Percentiles rank a stretch among this genome's conserved stretches.
Conservation (phyloP, 2,329 filamentous ascomycete genomes). For the Davidsoniella neocaledoniae region DNA sequence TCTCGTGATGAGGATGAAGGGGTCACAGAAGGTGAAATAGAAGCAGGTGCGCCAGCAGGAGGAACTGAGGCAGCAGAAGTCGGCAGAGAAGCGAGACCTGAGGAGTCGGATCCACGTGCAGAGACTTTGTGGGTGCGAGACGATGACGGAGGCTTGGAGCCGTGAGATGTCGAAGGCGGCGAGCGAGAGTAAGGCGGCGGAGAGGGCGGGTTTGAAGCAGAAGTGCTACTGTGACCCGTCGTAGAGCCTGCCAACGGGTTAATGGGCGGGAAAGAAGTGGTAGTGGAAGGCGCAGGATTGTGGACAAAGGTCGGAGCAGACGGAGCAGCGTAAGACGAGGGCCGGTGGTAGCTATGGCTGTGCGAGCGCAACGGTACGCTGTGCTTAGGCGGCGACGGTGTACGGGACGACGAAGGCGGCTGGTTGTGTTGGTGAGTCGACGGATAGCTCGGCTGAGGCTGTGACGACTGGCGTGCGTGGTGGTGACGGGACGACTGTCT, state of each 20-base stretch:
- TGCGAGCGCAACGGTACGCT: conserved; percentile 10
- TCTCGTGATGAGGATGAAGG: conserved; percentile 1
- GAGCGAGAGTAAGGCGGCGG: conserved; percentile 10
- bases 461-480: conserved; percentile 10
- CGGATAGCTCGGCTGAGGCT: conserved; percentile 5
- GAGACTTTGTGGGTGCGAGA: conserved; percentile 7
- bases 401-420: conserved; percentile 3
- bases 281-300: background rate
- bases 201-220: conserved; percentile 3
- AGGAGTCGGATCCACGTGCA: background rate
- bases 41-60: background rate
- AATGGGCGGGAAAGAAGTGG: background rate
- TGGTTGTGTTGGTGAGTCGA: background rate
- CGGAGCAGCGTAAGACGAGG: conserved; percentile 2
- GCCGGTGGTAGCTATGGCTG: conserved; percentile 11
- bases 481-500: conserved; percentile 6
- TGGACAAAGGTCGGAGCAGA: background rate
- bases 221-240: background rate
- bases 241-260: too few relatives aligned
- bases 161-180: conserved; percentile 4
- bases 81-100: background rate
- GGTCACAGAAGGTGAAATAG: background rate
- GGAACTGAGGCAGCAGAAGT: background rate
- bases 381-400: conserved; percentile 11
- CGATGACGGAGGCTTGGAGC: conserved; percentile 5